Evolutionary conservation across 257 asterid species (phyloP), one percentile per base, ranked within the genome.

Genomic region (Knoxia roxburghii): DNA sequence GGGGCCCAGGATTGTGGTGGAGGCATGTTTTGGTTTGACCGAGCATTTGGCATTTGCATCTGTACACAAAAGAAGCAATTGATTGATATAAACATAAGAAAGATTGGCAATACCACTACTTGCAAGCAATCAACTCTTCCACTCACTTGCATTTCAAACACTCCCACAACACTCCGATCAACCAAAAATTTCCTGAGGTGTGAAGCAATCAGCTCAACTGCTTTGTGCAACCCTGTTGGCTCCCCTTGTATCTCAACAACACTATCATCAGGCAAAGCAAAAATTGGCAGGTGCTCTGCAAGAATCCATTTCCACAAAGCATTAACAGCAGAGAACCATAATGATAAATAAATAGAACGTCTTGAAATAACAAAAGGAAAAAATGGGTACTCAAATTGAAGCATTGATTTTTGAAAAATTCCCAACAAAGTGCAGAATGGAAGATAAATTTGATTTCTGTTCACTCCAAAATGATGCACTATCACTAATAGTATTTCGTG

Each of bases 181-280:
- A 89, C 98, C 69, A 91, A 81, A 77, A 89, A 91, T 71, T 84
- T 91, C 83, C 96, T 84, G 37, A 89, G 92, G 65, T 91, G 95
- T 49, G 84, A 58, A 51, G 89, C 96, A 74, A 91, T 82, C 73
- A 87, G 68, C 76, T 89, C 98, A 68, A 89, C 85, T 33, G 95
- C 98, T 83, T 84, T 89, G 35, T 84, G 88, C 78, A 82, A 71
- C 18, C 86, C 87, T 32, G 84, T 80, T 53, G 96, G 85, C 63
- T 87, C 95, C 78, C 98, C 98, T 75, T 85, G 95, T 79, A 91
- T 83, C 89, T 89, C 98, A 75, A 91, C 96, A 75, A 91, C 82
- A 72, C 92, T 89, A 73, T 91, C 96, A 63, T 91, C 96, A 14
- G 87, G 83, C 66, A 91, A 76, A 67, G 96, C 98, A 80, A 84